These are phyloP conservation scores for Cadophora sp. DNA, from an alignment of 2,329 filamentous ascomycete species.

Conservation along the genomic window DNA sequence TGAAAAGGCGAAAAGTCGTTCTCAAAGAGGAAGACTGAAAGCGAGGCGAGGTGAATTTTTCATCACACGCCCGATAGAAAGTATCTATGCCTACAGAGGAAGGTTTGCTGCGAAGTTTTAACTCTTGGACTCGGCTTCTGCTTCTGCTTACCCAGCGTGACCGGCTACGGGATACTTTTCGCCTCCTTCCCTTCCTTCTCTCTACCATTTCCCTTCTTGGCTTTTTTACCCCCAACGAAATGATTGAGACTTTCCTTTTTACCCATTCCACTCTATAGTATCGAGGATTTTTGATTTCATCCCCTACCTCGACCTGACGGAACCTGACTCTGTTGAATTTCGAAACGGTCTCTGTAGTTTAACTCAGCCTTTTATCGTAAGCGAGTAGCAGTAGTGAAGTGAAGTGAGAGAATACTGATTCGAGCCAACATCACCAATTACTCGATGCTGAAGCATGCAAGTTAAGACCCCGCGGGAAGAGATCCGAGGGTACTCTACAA, in stretches of 20 bases:
- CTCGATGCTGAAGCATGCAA: no score
- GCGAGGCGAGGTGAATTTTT: background rate
- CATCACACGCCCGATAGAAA: background rate
- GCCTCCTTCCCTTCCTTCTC: background rate
- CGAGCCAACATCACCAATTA: background rate
- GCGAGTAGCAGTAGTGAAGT: no score
- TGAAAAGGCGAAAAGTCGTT: background rate
- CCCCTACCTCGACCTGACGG: no score
- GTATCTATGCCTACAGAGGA: background rate
- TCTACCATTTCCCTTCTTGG: no score
- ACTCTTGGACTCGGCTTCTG: no score
- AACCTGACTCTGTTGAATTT: background rate
- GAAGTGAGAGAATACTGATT: constrained; percentile 4
- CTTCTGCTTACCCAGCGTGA: no score
- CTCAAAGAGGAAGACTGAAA: background rate
- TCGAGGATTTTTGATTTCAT: no score
- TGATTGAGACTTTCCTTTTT: background rate
- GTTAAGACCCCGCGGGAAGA: background rate
- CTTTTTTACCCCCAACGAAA: no score
- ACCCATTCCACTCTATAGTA: no score
- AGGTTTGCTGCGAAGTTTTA: background rate
- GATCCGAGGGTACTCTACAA: no score
- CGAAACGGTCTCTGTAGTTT: background rate
- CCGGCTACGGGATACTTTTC: background rate
- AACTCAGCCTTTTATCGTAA: background rate